phyloP scores from a whole-genome alignment of 164 flowering plant genomes.

The Buxus sempervirens region DNA sequence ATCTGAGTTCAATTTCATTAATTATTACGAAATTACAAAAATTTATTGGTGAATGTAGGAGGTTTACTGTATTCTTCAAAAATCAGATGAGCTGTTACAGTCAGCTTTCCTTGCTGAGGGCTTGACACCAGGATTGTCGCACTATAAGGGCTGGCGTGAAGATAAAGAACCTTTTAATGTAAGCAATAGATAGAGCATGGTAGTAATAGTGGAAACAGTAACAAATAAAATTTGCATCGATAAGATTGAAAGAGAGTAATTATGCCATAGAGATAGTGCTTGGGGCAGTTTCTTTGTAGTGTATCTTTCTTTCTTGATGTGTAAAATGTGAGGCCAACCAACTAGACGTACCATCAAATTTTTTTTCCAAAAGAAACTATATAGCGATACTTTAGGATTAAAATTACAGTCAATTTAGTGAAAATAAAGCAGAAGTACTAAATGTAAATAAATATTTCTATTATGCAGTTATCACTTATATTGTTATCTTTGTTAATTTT shows the following conservation, averaged over 20 bases:
- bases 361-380: too few species aligned
- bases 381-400: too few species aligned
- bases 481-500: too few species aligned
- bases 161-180: conserved; percentile 5
- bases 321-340: too few species aligned
- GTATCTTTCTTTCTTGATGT: too few species aligned
- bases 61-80: conserved; percentile 83
- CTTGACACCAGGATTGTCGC: conserved; percentile 46
- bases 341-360: too few species aligned
- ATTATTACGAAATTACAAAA: background rate
- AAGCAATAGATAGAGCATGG: background rate
- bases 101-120: conserved; percentile 63
- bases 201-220: background rate
- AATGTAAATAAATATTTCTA: too few species aligned
- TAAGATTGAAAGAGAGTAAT: background rate
- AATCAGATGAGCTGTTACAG: conserved; percentile 69
- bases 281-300: too few species aligned
- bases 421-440: too few species aligned
- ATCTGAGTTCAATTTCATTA: background rate
- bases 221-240: background rate
- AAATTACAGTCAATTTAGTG: too few species aligned
- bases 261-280: too few species aligned
- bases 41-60: conserved; percentile 5
- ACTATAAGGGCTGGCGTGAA: conserved; percentile 72
- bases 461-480: too few species aligned